Evolutionary conservation across 2,329 filamentous ascomycete species (phyloP), one percentile per base, ranked within the genome.

Genomic region (Aspergillus hortae): DNA sequence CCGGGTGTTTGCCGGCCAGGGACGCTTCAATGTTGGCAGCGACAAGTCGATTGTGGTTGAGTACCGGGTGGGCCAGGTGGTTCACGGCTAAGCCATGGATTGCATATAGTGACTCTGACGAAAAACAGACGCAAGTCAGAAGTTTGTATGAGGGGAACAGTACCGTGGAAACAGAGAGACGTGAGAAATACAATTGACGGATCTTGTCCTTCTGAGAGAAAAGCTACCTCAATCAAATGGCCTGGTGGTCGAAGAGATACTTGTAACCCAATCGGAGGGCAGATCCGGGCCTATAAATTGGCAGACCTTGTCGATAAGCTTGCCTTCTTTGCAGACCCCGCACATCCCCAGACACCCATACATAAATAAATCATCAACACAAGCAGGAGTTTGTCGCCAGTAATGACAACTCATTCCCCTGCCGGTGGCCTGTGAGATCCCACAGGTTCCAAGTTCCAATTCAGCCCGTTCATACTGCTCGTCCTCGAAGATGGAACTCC

Each of bases 21-120:
- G 73, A 11, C 68, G 66, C 9, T 74, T 77, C 60, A 60, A 63
- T n/a, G 58, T 67, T 17, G 64, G 71, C 54, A 61, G 66, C 53
- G 72, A 64, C 15, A 67, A 71, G 55, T 62, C 64, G 0, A 47
- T 68, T 4, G 60, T 72, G 32, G 72, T 75, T 15, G 73, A 76
- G 57, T 76, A 76, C 54, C 69, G 69, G 42, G 67, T 76, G 51
- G 70, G 73, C 55, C 66, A 70, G 61, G 69, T 73, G 43, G 48
- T 65, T 44, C 55, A 61, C 35, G 61, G 54, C 17, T 65, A 49
- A 56, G 25, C 14, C 25, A 6, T 27, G 25, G 25, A 9, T 27
- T 27, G 25, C 25, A 27, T 27, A 27, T 6, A 27, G 25, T 30
- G 27, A 11, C 27, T 30, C 27, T 11, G 27, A 30, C 7, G 27